Percentiles rank a stretch among this genome's conserved stretches.
These are phyloP conservation scores for Tetragonia tetragonoides DNA, from an alignment of 148 eudicot species.

Conservation along the genomic window DNA sequence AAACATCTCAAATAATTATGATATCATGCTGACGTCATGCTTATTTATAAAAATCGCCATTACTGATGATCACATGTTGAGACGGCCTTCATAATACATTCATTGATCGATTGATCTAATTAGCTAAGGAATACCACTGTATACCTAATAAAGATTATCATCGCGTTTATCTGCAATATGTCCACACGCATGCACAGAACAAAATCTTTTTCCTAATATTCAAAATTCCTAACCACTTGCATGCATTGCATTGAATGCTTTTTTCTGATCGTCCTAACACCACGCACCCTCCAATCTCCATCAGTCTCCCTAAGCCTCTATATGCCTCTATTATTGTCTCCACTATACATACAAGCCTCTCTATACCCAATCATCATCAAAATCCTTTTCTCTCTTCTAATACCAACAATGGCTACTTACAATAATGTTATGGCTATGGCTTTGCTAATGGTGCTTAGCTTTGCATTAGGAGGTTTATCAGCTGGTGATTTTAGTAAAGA, in stretches of 20 bases:
- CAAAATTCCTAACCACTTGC: conserved; percentile 10
- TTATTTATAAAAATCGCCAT: too few relatives aligned
- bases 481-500: conserved; percentile 11
- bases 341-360: background rate
- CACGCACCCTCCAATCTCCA: background rate
- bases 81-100: too few relatives aligned
- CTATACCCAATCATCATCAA: background rate
- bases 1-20: too few relatives aligned
- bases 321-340: background rate
- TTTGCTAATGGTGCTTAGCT: background rate
- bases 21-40: too few relatives aligned
- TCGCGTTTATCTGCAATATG: too few relatives aligned
- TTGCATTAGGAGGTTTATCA: background rate
- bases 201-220: background rate
- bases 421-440: background rate
- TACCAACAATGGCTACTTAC: background rate
- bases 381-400: background rate
- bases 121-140: too few relatives aligned
- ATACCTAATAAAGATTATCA: too few relatives aligned
- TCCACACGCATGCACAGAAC: too few relatives aligned
- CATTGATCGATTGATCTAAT: too few relatives aligned
- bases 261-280: background rate
- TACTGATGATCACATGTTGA: too few relatives aligned
- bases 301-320: background rate
- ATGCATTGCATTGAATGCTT: conserved; percentile 11